Base-by-base conservation (phyloP, 2,329 filamentous ascomycete species). In the Exophiala sp. region DNA sequence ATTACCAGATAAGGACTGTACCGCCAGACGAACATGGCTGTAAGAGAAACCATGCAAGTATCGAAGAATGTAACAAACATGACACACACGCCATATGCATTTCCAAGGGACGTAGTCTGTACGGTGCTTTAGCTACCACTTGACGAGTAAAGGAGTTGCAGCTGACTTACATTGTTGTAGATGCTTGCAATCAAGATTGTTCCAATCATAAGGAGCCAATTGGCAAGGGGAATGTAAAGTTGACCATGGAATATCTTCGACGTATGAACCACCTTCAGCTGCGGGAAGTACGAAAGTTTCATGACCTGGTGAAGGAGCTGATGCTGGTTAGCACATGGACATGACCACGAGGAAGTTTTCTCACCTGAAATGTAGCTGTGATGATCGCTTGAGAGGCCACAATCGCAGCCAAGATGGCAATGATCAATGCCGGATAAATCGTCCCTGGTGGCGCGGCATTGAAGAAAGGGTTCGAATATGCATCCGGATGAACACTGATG, bases 371-470 rank as follows among this genome's bases (percentile, higher is more conserved):
- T 0, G 84, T 83, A 6, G 82, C 84, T 0, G 88, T 91, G 47
- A 91, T 89, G 72, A 91, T 86, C 8, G 88, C 88, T 61, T 91
- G 88, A 3, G 84, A 88, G 0, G 88, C 88, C 9, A 91, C 87
- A 61, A 91, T 82, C 21, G 86, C 85, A 3, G 86, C 85, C 3
- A 87, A 71, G 7, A 90, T 78, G 0, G 87, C 86, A 44, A 90
- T 71, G 2, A 91, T 76, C 24, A 91, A 72, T 50, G 79, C 81
- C 3, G 85, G 85, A 63, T 86, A 88, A 18, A 90, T 74, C 64
- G 81, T 84, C 3, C 85, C 85, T 0, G 81, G 81, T 0, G 87
- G 86, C 0, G 84, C 82, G 0, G 82, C 79, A 59, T 86, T 81
- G 72, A 87, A 91, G 65, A 91, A 89, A 0, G 88, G 87, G 62